These are phyloP conservation scores for Diplogelasinospora grovesii DNA, from an alignment of 495 filamentous ascomycete species.

Conservation along the genomic window DNA sequence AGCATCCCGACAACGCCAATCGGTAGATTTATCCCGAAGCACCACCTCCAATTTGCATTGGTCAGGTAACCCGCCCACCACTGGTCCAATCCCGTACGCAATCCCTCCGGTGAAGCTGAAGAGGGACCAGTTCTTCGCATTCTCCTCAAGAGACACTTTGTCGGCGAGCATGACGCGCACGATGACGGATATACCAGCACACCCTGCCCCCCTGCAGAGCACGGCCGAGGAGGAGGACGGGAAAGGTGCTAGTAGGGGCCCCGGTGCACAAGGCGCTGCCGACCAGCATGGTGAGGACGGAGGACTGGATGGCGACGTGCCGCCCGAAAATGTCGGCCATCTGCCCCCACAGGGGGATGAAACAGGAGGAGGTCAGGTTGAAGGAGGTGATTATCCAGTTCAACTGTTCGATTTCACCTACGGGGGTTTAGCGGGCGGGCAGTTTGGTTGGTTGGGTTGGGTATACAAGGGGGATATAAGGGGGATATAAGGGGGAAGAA, in stretches of 20 bases:
- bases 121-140: slow-evolving; percentile 50
- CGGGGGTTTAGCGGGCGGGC: too few relatives aligned
- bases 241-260: slow-evolving; percentile 43
- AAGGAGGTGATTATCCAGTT: slow-evolving; percentile 61
- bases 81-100: slow-evolving; percentile 48
- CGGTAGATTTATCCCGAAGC: slow-evolving; percentile 52
- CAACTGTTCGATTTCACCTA: slow-evolving; percentile 49
- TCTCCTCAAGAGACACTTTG: slow-evolving; percentile 48
- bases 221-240: slow-evolving; percentile 50
- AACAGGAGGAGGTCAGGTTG: slow-evolving; percentile 54
- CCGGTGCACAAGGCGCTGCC: slow-evolving; percentile 34
- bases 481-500: too few relatives aligned
- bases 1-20: slow-evolving; percentile 34
- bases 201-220: slow-evolving; percentile 51
- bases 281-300: slow-evolving; percentile 12
- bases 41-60: slow-evolving; percentile 49
- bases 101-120: slow-evolving; percentile 47
- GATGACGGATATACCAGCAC: slow-evolving; percentile 47
- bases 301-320: slow-evolving; percentile 11
- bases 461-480: too few relatives aligned
- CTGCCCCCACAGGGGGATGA: slow-evolving; percentile 57
- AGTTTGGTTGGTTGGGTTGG: too few relatives aligned
- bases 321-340: slow-evolving; percentile 55
- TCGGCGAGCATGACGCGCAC: slow-evolving; percentile 52
- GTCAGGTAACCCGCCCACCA: slow-evolving; percentile 42